Conservation (phyloP, 129 eudicot species). For the Silybum marianum region DNA sequence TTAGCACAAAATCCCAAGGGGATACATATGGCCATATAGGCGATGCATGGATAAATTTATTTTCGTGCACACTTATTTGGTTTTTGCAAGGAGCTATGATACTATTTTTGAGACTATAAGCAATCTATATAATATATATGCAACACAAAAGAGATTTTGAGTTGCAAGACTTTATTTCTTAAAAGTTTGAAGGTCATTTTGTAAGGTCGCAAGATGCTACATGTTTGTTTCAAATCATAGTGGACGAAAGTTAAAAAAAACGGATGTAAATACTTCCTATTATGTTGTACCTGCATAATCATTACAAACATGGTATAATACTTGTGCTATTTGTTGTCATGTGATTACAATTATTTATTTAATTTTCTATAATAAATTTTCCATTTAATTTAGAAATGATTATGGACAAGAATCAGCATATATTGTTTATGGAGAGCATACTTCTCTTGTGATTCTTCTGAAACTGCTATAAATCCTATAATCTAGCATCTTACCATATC, state of each 20-base stretch:
- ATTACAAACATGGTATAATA: background rate
- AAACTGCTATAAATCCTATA: conserved; percentile 8
- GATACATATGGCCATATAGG: no score
- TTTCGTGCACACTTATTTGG: no score
- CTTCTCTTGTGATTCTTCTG: conserved; percentile 1
- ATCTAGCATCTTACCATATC: background rate
- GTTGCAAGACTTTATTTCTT: no score
- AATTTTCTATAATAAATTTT: background rate
- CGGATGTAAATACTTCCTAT: no score
- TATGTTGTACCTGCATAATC: background rate
- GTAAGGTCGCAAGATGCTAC: background rate
- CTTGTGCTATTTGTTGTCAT: background rate
- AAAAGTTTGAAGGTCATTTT: background rate
- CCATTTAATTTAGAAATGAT: background rate
- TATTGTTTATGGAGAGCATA: conserved; percentile 2
- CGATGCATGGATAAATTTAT: no score
- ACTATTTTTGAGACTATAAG: no score
- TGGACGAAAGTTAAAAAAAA: background rate
- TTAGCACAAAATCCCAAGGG: background rate
- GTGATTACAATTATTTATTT: background rate
- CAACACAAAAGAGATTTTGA: no score
- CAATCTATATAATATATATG: no score
- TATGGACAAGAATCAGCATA: conserved; percentile 24
- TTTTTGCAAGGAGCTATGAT: no score
- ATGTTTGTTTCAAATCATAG: background rate